phyloP scores from a whole-genome alignment of 352 stramenopile genomes.

The Phytophthora pinifolia region DNA sequence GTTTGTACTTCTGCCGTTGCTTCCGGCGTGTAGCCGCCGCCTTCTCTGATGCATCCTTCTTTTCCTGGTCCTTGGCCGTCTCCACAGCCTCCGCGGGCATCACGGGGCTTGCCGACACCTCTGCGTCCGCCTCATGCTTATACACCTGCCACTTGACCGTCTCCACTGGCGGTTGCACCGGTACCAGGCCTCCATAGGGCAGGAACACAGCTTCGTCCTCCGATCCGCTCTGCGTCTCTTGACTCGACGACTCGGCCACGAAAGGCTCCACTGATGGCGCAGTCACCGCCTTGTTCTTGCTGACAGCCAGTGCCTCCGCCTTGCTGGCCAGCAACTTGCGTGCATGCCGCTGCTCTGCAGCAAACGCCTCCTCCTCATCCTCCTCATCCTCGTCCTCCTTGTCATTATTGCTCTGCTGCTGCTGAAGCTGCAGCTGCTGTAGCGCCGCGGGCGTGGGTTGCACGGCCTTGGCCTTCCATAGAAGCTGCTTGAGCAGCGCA shows the following conservation, averaged over 20 bases:
- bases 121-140: constrained; percentile 15
- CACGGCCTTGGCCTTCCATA: constrained; percentile 59
- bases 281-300: constrained; percentile 16
- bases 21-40: constrained; percentile 11
- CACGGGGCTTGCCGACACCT: constrained; percentile 10
- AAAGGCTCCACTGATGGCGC: constrained; percentile 16
- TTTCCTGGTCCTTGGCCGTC: not conserved
- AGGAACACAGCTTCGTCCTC: constrained; percentile 50
- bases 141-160: constrained; percentile 19
- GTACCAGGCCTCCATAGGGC: constrained; percentile 27
- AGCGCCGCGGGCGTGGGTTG: constrained; percentile 13
- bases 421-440: not conserved
- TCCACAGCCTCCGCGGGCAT: constrained; percentile 16
- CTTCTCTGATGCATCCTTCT: constrained; percentile 20
- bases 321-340: constrained; percentile 44
- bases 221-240: constrained; percentile 72
- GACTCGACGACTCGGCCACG: constrained; percentile 50
- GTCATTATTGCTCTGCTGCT: constrained; percentile 7
- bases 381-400: constrained; percentile 30
- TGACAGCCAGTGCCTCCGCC: constrained; percentile 16
- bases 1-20: constrained; percentile 34
- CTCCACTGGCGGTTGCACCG: constrained; percentile 15
- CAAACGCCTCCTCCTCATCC: constrained; percentile 47
- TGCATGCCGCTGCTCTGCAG: constrained; percentile 35
- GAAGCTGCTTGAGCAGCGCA: constrained; percentile 50